Conservation (phyloP, 129 eudicot species). For the Tanacetum coccineum region DNA sequence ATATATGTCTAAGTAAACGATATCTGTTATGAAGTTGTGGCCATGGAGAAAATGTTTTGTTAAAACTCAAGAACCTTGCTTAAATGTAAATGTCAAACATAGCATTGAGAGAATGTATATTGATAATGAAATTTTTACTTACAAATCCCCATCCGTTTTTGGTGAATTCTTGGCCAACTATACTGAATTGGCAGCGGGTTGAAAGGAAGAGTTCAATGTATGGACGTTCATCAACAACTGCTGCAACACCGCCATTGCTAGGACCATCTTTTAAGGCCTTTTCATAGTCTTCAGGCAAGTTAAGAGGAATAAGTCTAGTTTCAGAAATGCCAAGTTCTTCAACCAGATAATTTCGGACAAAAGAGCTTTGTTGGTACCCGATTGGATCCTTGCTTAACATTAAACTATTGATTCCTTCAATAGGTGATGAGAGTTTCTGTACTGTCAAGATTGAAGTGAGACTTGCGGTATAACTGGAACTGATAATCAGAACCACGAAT, state of each 20-base stretch:
- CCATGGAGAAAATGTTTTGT: no score
- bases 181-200: slow-evolving; percentile 59
- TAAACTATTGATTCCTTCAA: slow-evolving; percentile 65
- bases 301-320: slow-evolving; percentile 59
- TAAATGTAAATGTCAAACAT: neutral
- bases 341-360: slow-evolving; percentile 49
- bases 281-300: slow-evolving; percentile 49
- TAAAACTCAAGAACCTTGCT: neutral
- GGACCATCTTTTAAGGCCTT: slow-evolving; percentile 63
- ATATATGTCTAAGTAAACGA: no score
- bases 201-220: slow-evolving; percentile 72
- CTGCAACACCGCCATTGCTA: slow-evolving; percentile 65
- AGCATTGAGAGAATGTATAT: neutral
- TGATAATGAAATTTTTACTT: slow-evolving; percentile 31
- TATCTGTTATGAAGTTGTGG: no score
- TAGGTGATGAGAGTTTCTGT: slow-evolving; percentile 61
- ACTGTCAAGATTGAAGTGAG: slow-evolving; percentile 73
- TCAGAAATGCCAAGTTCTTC: slow-evolving; percentile 51
- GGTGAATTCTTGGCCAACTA: slow-evolving; percentile 76
- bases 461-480: slow-evolving; percentile 75
- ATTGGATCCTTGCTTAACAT: slow-evolving; percentile 42
- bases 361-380: slow-evolving; percentile 66
- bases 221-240: slow-evolving; percentile 75
- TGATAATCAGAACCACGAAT: slow-evolving; percentile 64
- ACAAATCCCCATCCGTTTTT: slow-evolving; percentile 93